Evolutionary conservation across 2,329 filamentous ascomycete genomes (phyloP).

Genomic region (Stemphylium vesicarium): DNA sequence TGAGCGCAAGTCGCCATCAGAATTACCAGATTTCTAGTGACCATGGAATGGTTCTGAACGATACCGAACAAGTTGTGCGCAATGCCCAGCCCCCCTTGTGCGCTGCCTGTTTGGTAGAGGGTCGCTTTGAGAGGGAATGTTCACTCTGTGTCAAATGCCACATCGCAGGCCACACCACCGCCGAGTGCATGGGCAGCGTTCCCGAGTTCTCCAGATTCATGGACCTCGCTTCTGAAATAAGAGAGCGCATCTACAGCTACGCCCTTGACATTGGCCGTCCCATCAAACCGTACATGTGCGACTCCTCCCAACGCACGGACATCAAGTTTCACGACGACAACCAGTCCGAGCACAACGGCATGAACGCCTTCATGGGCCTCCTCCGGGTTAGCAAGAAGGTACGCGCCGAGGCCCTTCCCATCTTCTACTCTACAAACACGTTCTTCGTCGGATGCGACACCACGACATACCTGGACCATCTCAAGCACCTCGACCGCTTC

Average conservation of each 20-base stretch:
- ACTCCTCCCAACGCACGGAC: neutral
- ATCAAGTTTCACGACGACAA: slow-evolving; percentile 27
- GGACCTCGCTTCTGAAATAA: slow-evolving; percentile 25
- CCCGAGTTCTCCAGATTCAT: slow-evolving; percentile 19
- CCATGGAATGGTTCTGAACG: too few species aligned
- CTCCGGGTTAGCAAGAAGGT: slow-evolving; percentile 22
- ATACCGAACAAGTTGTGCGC: too few species aligned
- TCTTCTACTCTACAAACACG: slow-evolving; percentile 31
- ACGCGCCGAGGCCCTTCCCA: slow-evolving; percentile 20
- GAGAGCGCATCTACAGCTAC: slow-evolving; percentile 20
- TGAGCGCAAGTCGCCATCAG: too few species aligned
- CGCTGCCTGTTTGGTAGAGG: too few species aligned
- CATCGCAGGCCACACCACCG: too few species aligned
- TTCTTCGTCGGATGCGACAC: slow-evolving; percentile 24
- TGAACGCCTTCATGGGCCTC: slow-evolving; percentile 10
- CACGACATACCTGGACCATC: slow-evolving; percentile 24
- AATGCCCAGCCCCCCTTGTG: too few species aligned
- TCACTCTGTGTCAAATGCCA: neutral
- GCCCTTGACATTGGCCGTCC: slow-evolving; percentile 9
- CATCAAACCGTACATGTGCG: slow-evolving; percentile 27
- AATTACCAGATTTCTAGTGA: too few species aligned
- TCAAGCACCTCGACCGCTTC: slow-evolving; percentile 26
- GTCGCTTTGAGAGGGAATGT: neutral
- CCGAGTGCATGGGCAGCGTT: neutral
- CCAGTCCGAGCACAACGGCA: slow-evolving; percentile 16